phyloP scores from a whole-genome alignment of 1,284 basidiomycete genomes.

The Melampsora larici-populina region DNA sequence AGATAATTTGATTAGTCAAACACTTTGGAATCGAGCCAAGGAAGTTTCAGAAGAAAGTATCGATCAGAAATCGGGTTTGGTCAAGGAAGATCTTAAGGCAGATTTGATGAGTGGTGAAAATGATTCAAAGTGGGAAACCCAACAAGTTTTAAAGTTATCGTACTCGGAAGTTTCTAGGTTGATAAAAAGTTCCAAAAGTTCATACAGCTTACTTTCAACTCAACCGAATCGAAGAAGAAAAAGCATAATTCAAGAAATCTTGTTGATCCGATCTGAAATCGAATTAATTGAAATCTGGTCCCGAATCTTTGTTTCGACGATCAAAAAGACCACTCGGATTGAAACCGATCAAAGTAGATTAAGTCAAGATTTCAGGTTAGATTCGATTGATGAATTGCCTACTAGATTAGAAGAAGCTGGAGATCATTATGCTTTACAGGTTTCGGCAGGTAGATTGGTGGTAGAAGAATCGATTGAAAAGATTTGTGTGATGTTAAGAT shows the following conservation, averaged over 20 bases:
- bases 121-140: too few relatives aligned
- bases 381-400: conserved; percentile 20
- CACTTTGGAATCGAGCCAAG: conserved; percentile 44
- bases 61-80: conserved; percentile 45
- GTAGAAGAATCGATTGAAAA: conserved; percentile 35
- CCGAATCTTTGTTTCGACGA: conserved; percentile 46
- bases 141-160: too few relatives aligned
- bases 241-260: conserved; percentile 46
- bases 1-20: conserved; percentile 43
- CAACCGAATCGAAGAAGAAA: too few relatives aligned
- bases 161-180: conserved; percentile 17
- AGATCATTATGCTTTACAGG: conserved; percentile 24
- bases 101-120: too few relatives aligned
- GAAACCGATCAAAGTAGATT: not conserved
- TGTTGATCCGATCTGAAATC: conserved; percentile 45
- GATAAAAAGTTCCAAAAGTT: not conserved
- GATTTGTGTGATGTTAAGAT: conserved; percentile 9
- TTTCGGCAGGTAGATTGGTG: not conserved
- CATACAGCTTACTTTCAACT: too few relatives aligned
- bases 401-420: conserved; percentile 38
- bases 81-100: too few relatives aligned
- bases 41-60: conserved; percentile 20
- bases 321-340: conserved; percentile 43
- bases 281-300: conserved; percentile 46
- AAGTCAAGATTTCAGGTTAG: not conserved